Evolutionary conservation across 2,329 filamentous ascomycete genomes (phyloP), one percentile per base, ranked within the genome.

Genomic region (Hawksworthiomyces lignivorus): DNA sequence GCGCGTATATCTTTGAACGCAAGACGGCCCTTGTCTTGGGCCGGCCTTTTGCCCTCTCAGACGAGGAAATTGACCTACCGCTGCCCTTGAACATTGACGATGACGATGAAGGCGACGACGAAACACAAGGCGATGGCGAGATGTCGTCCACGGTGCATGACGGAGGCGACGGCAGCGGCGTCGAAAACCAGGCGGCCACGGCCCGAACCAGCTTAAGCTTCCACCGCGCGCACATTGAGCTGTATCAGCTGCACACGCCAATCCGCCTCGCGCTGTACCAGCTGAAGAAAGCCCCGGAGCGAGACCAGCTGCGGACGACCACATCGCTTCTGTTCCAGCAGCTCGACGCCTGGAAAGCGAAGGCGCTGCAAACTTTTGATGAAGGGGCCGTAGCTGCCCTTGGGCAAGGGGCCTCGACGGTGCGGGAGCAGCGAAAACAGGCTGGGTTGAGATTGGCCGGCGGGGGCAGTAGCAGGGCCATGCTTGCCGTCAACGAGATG

Each of bases 1-100:
- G 38, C 15, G 21, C 35, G 4, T 50, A 48, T 30, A 43, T 45
- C 15, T 39, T 50, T 4, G 48, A 50, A 27, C 29, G 48, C 27
- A 44, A 47, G 30, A 46, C 43, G 22, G 39, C 42, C 0, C 37
- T 50, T 19, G 46, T 43, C 1, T 40, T 44, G 7, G 48, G 48
- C 2, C 41, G 46, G 7, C 48, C 48, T 7, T 50, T 46, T 33
- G 46, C 38, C 1, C 15, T 50, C 6, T 35, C 41, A 5, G 48
- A 50, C 22, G 45, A 48, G 6, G 46, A 45, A 17, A 48, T 49
- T 24, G 48, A 49, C 21, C 37, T 42, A 3, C 28, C 24, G 6
- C 22, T 49, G 38, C 39, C 44, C 18, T n/a, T 17, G 3, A n/a
- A 18, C 14, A 8, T 11, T 4, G 26, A 36, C 10, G 24, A 34